Evolutionary conservation across 1,139 yeast genomes (phyloP), one percentile per base, ranked within the genome.

Genomic region (Hanseniaspora sp.): DNA sequence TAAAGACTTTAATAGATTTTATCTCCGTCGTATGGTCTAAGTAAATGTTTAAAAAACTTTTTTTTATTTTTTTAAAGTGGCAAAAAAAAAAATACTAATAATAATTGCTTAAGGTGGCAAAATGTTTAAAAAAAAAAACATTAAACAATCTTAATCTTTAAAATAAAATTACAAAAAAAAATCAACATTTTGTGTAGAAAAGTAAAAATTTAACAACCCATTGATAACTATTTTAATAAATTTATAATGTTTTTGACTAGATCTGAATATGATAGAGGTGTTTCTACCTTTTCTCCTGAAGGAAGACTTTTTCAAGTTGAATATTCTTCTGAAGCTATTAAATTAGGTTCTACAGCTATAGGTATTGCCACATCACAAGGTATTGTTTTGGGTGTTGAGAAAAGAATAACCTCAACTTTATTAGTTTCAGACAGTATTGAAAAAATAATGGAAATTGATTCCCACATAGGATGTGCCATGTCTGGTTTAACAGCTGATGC

Each of bases 181-280:
- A n/a, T n/a, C n/a, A n/a, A n/a, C n/a, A n/a, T n/a, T n/a, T n/a
- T n/a, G n/a, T n/a, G n/a, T n/a, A n/a, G n/a, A n/a, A n/a, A n/a
- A n/a, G n/a, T n/a, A n/a, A n/a, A n/a, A n/a, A n/a, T n/a, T n/a
- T n/a, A n/a, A 23, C 23, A 23, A 23, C 23, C 23, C 23, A 23
- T 23, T 23, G 23, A 23, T 23, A 23, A 44, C 11, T 12, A 34
- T 15, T 12, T 34, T 35, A 5, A 43, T 5, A 7, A 31, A 13
- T 2, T 3, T 13, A 48, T n/a, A 55, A 92, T 92, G 99, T 94
- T 94, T 73, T 79, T 94, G 63, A 94, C 98, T 30, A 83, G 99
- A 83, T 86, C 95, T 72, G 99, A 94, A 76, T 94, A 94, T 71
- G 99, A 94, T 69, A 86, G 99, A 71, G 98, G 98, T 60, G 98